Percentiles rank a stretch among this genome's conserved stretches.
phyloP scores from a whole-genome alignment of 306 rosid genomes.

The Sophora flavescens region DNA sequence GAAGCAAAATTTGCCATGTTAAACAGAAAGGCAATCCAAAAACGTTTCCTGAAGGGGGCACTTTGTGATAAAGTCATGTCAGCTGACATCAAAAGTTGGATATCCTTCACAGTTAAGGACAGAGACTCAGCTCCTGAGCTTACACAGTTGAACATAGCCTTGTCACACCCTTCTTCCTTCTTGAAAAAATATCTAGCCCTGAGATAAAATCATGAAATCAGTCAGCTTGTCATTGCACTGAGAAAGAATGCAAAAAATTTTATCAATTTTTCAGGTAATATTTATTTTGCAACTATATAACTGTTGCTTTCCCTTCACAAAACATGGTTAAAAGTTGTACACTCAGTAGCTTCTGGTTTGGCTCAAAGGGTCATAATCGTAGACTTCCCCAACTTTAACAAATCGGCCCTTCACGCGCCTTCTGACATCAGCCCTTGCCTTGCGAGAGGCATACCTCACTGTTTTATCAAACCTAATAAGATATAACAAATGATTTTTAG shows the following conservation, averaged over 20 bases:
- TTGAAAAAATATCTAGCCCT: slow-evolving; percentile 59
- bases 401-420: slow-evolving; percentile 96
- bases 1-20: slow-evolving; percentile 36
- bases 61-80: slow-evolving; percentile 36
- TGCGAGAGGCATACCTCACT: slow-evolving; percentile 94
- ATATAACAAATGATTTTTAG: slow-evolving; percentile 23
- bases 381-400: slow-evolving; percentile 89
- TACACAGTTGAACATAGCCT: slow-evolving; percentile 38
- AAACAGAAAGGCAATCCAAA: slow-evolving; percentile 42
- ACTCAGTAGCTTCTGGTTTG: slow-evolving; percentile 90
- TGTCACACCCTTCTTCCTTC: slow-evolving; percentile 48
- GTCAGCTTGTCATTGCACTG: slow-evolving; percentile 58
- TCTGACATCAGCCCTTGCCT: slow-evolving; percentile 92
- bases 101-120: slow-evolving; percentile 48
- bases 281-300: slow-evolving; percentile 48
- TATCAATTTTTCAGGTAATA: slow-evolving; percentile 50
- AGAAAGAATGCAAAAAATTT: slow-evolving; percentile 54
- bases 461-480: slow-evolving; percentile 78
- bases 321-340: slow-evolving; percentile 66
- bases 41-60: slow-evolving; percentile 38
- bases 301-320: slow-evolving; percentile 57
- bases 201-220: slow-evolving; percentile 73
- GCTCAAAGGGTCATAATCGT: slow-evolving; percentile 89
- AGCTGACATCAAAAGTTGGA: slow-evolving; percentile 38
- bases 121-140: slow-evolving; percentile 48